These are phyloP conservation scores for Fusarium subglutinans DNA, from an alignment of 2,329 filamentous ascomycete genomes.

Conservation along the genomic window DNA sequence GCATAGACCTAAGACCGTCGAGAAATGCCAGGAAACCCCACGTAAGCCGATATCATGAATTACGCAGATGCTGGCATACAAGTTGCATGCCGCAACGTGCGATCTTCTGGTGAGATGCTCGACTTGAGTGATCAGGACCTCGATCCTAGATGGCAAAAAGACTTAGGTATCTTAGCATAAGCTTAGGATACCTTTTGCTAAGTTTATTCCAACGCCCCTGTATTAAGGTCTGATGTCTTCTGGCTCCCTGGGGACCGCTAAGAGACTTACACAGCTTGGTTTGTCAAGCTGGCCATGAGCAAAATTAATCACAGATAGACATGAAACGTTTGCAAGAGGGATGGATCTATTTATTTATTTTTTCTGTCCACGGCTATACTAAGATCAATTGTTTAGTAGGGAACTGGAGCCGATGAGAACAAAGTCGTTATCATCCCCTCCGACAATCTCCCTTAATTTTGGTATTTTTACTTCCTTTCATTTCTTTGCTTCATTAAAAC, in stretches of 20 bases:
- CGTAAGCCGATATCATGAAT: conserved; percentile 11
- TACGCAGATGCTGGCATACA: neutral
- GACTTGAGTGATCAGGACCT: neutral
- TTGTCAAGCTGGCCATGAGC: too few species aligned
- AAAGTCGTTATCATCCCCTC: conserved; percentile 38
- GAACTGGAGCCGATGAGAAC: conserved; percentile 34
- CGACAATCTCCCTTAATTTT: conserved; percentile 38
- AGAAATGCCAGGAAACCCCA: neutral
- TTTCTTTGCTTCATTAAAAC: conserved; percentile 41
- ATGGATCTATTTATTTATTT: conserved; percentile 36
- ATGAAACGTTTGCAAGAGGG: conserved; percentile 27
- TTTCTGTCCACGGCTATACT: conserved; percentile 40
- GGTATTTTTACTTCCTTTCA: conserved; percentile 38
- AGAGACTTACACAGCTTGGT: neutral
- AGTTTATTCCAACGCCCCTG: neutral
- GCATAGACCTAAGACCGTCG: neutral
- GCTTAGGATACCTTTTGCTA: neutral
- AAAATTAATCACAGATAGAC: neutral
- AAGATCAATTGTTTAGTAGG: conserved; percentile 34
- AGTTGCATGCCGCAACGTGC: neutral
- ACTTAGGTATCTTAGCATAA: neutral
- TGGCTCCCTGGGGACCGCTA: neutral
- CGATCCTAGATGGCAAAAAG: neutral
- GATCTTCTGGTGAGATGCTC: neutral
- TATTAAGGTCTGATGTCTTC: neutral